These are phyloP conservation scores for Solanum stenotomum DNA, from an alignment of 257 asterid genomes.

Conservation along the genomic window DNA sequence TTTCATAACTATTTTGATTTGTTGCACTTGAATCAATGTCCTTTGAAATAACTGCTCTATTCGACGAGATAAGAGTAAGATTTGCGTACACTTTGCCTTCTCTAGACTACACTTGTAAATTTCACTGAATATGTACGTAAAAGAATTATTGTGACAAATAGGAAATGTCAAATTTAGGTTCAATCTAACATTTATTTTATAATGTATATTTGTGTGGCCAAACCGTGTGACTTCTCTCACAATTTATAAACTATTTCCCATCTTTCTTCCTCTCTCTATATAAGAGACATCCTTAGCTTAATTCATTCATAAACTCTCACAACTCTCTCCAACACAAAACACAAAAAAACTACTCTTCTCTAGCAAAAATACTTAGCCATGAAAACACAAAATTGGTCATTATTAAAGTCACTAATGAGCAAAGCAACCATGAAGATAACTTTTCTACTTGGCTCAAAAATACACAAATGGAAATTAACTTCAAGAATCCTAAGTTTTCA, in stretches of 20 bases:
- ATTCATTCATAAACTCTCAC: background rate
- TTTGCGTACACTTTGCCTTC: background rate
- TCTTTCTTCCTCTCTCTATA: background rate
- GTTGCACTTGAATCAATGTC: background rate
- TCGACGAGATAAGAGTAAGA: background rate
- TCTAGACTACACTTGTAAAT: background rate
- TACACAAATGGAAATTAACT: background rate
- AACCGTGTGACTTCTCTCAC: background rate
- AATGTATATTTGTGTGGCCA: background rate
- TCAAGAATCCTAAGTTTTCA: background rate
- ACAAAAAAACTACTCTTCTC: background rate
- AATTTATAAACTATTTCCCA: background rate
- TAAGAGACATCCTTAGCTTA: background rate
- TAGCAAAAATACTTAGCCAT: background rate
- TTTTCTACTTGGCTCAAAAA: background rate
- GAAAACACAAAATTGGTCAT: background rate
- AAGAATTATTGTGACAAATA: background rate
- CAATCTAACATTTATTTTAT: background rate
- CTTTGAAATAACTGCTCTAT: background rate
- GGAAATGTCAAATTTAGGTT: background rate
- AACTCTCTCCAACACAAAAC: background rate
- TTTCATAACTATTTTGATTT: background rate
- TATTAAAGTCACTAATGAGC: background rate
- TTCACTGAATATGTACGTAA: background rate
- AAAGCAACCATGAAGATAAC: background rate